These are phyloP conservation scores for Poa annua DNA, from an alignment of 176 grass and related monocot species.

Conservation along the genomic window DNA sequence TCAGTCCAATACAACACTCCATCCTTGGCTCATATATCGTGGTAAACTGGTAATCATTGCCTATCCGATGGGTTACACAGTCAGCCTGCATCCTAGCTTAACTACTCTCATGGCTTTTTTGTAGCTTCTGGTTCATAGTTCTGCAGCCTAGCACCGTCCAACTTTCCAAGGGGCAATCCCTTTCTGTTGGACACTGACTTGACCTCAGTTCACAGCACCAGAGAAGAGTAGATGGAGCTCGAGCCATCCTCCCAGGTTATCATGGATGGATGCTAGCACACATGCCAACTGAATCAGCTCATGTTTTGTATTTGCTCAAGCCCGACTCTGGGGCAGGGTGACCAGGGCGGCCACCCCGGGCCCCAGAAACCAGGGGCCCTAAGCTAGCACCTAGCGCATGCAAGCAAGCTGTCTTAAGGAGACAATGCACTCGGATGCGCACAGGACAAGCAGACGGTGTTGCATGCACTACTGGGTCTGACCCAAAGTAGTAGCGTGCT, in stretches of 20 bases:
- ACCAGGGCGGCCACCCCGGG: no score
- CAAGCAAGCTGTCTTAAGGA: no score
- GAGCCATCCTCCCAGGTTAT: not conserved
- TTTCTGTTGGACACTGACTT: no score
- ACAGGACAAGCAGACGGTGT: no score
- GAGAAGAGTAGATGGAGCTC: not conserved
- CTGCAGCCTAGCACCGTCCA: not conserved
- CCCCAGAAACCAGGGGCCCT: no score
- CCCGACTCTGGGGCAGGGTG: no score
- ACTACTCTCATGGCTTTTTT: not conserved
- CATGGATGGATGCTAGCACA: not conserved
- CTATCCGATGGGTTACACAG: not conserved
- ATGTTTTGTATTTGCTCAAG: not conserved
- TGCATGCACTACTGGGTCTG: no score
- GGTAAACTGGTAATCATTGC: not conserved
- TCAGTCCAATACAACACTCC: not conserved
- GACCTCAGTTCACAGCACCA: no score
- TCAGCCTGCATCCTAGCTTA: not conserved
- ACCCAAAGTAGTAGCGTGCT: no score
- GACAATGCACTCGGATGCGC: no score
- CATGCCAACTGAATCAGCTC: not conserved
- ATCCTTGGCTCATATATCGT: constrained; percentile 2
- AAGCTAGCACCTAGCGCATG: no score
- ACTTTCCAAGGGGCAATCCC: no score
- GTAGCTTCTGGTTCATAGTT: not conserved